Evolutionary conservation across 345 rosid species (phyloP), one percentile per base, ranked within the genome.

Genomic region (Cardamine resedifolia): DNA sequence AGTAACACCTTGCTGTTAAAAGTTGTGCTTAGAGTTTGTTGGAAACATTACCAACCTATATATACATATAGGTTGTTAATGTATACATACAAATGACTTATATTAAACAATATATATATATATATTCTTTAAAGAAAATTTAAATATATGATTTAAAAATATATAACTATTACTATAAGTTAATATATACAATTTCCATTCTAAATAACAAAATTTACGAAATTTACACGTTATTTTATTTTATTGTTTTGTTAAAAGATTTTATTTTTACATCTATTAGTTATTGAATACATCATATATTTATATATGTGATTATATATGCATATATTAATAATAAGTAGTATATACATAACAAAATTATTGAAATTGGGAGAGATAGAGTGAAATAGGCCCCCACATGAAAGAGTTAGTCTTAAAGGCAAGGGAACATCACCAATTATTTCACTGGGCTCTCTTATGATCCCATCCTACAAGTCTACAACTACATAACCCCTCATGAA

Each of bases 21-120:
- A 75, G 74, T 33, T 69, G 79, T 63, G 64, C 53, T 76, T 55
- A 62, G 58, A 49, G 47, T 76, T 76, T 76, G 71, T 63, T 69
- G 75, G 71, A 60, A 75, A 68, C 74, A 52, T 75, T 75, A 75
- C 73, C 78, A 60, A 75, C 68, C 68, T 53, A 20, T 47, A 3
- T 20, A 21, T 58, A 45, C 12, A 21, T 15, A n/a, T 6, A 7
- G 5, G 8, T n/a, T n/a, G n/a, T n/a, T n/a, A n/a, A n/a, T n/a
- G n/a, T n/a, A n/a, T n/a, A n/a, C n/a, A n/a, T n/a, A n/a, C n/a
- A n/a, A n/a, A n/a, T n/a, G n/a, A n/a, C n/a, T n/a, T n/a, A n/a
- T n/a, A n/a, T n/a, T n/a, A n/a, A n/a, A n/a, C n/a, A n/a, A n/a
- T n/a, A n/a, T n/a, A n/a, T n/a, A n/a, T n/a, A n/a, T n/a, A n/a